phyloP scores from a whole-genome alignment of 768 basidiomycete species.

The Mycena rosella region DNA sequence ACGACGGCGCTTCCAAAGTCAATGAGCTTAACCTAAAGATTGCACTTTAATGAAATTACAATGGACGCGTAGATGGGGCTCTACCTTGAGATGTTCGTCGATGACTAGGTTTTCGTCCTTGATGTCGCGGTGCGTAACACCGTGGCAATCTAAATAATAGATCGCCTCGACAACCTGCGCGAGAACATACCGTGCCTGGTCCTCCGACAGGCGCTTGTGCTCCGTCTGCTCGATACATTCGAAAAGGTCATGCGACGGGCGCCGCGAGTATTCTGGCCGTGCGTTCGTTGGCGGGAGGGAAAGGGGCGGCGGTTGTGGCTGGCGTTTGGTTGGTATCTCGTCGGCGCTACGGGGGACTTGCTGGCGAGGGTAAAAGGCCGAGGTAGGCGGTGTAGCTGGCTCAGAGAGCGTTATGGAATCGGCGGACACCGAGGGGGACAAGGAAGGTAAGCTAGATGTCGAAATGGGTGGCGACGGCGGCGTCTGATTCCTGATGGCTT shows the following conservation, averaged over 20 bases:
- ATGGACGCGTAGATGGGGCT: background rate
- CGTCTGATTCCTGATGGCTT: slow-evolving; percentile 51
- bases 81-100: slow-evolving; percentile 77
- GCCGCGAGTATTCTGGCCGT: slow-evolving; percentile 67
- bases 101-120: slow-evolving; percentile 97
- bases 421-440: slow-evolving; percentile 69
- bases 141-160: slow-evolving; percentile 81
- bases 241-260: slow-evolving; percentile 92
- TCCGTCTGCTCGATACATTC: slow-evolving; percentile 94
- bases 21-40: slow-evolving; percentile 86
- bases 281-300: slow-evolving; percentile 38
- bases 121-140: slow-evolving; percentile 95
- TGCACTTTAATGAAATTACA: slow-evolving; percentile 14
- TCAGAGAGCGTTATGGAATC: slow-evolving; percentile 59
- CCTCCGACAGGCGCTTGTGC: slow-evolving; percentile 83
- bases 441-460: slow-evolving; percentile 60
- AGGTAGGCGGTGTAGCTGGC: slow-evolving; percentile 57
- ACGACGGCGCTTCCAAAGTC: slow-evolving; percentile 94
- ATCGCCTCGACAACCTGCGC: slow-evolving; percentile 90
- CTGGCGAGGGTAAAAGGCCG: slow-evolving; percentile 33
- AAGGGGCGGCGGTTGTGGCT: slow-evolving; percentile 20
- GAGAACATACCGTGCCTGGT: slow-evolving; percentile 85
- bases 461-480: slow-evolving; percentile 45
- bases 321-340: slow-evolving; percentile 21
- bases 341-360: slow-evolving; percentile 29